These are phyloP conservation scores for Fusarium liriodendri DNA, from an alignment of 2,329 filamentous ascomycete species.

Conservation along the genomic window DNA sequence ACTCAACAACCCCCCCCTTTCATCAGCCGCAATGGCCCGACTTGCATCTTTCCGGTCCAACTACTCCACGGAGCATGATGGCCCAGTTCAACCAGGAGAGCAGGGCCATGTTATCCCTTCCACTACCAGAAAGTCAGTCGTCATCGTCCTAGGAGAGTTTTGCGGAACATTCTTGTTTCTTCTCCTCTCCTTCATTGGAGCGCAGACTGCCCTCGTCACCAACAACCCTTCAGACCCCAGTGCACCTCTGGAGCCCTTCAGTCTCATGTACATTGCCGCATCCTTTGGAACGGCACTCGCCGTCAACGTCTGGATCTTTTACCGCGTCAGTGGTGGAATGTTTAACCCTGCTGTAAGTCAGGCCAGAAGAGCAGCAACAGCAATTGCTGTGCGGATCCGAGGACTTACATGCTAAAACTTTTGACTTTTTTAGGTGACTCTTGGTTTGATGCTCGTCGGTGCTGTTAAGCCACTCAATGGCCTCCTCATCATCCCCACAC, in stretches of 20 bases:
- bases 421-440: constrained; percentile 54
- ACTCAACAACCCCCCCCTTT: neutral
- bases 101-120: constrained; percentile 9
- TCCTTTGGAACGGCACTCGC: constrained; percentile 63
- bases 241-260: constrained; percentile 47
- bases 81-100: neutral
- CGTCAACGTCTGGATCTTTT: constrained; percentile 68
- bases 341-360: constrained; percentile 62
- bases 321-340: constrained; percentile 63
- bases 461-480: constrained; percentile 65
- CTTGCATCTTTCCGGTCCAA: constrained; percentile 19
- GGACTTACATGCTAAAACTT: constrained; percentile 2
- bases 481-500: constrained; percentile 63
- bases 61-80: constrained; percentile 27
- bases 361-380: neutral
- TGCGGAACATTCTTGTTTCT: constrained; percentile 66
- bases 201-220: constrained; percentile 52
- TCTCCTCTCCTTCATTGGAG: constrained; percentile 55
- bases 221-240: constrained; percentile 42
- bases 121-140: constrained; percentile 48
- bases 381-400: neutral
- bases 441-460: constrained; percentile 69
- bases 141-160: constrained; percentile 62
- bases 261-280: constrained; percentile 61
- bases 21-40: constrained; percentile 19